phyloP scores from a whole-genome alignment of 768 basidiomycete genomes.

The Suillus discolor region DNA sequence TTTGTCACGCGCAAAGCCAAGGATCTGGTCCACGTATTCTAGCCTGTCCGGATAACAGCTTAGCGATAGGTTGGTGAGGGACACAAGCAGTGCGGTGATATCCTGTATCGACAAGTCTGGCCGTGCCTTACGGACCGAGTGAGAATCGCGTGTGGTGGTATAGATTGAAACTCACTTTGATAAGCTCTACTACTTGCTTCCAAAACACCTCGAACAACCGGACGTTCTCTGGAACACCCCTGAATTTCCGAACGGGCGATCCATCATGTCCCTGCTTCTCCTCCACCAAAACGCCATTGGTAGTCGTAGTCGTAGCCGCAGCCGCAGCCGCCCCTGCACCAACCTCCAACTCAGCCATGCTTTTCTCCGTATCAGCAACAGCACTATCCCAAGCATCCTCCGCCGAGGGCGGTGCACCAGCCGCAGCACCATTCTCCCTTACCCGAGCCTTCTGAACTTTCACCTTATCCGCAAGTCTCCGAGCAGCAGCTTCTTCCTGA shows the following conservation, averaged over 20 bases:
- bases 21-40: constrained; percentile 96
- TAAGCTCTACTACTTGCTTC: constrained; percentile 96
- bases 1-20: constrained; percentile 87
- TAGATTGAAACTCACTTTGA: constrained; percentile 66
- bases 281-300: constrained; percentile 25
- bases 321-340: constrained; percentile 3
- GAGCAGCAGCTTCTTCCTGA: constrained; percentile 92
- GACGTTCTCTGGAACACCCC: constrained; percentile 94
- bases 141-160: not conserved
- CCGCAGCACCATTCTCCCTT: constrained; percentile 48
- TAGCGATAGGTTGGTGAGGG: constrained; percentile 90
- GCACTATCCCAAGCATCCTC: constrained; percentile 31
- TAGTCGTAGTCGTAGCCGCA: too few species aligned
- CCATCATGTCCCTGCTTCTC: constrained; percentile 56
- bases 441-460: constrained; percentile 67
- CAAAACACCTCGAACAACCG: constrained; percentile 98
- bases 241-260: constrained; percentile 72
- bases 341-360: constrained; percentile 3
- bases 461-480: constrained; percentile 85
- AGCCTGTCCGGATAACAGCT: constrained; percentile 97
- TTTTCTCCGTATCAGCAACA: constrained; percentile 25
- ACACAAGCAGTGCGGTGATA: constrained; percentile 94
- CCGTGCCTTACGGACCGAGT: constrained; percentile 64
- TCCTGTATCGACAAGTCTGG: constrained; percentile 98
- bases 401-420: constrained; percentile 18